Evolutionary conservation across 495 filamentous ascomycete genomes (phyloP), one percentile per base, ranked within the genome.

Genomic region (Podospora comata): DNA sequence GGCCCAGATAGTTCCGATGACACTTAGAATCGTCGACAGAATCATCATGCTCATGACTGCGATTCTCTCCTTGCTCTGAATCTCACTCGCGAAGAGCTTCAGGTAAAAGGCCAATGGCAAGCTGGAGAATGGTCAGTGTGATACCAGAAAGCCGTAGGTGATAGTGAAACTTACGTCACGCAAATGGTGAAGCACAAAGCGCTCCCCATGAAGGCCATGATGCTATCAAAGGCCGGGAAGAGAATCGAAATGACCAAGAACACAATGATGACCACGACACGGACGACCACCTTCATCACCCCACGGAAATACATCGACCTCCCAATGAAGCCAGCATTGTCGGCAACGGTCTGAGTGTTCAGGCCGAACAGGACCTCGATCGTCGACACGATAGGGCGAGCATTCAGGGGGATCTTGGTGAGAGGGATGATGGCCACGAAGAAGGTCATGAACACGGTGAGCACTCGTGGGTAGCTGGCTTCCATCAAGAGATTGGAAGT

Each of bases 111-210:
- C 85, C 28, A 96, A 77, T 3, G 95, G 95, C 68, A 95, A 81
- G 54, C 81, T 82, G 48, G 2, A 18, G 5, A 63, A 27, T 20
- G 13, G 5, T 18, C 44, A 34, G 0, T n/a, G 67, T n/a, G 67
- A 55, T 54, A 53, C 6, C 1, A 56, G 39, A 57, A 23, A 18
- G 18, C 15, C 27, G 54, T 60, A n/a, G 59, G 4, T 23, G 58
- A 30, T 32, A 15, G 23, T 75, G 59, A 67, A 55, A 13, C 82
- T 72, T 76, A 84, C 82, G 96, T 94, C 68, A 99, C 90, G 79
- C 95, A 97, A 64, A 98, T 95, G 15, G 91, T 91, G 76, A 97
- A 97, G 75, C 94, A 96, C 64, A 97, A 83, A n/a, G 92, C 90
- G 32, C 88, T 90, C 2, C 95, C 95, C 81, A 97, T 86, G 67